Conservation (phyloP, 1,139 yeast species). For the Candida sojae region DNA sequence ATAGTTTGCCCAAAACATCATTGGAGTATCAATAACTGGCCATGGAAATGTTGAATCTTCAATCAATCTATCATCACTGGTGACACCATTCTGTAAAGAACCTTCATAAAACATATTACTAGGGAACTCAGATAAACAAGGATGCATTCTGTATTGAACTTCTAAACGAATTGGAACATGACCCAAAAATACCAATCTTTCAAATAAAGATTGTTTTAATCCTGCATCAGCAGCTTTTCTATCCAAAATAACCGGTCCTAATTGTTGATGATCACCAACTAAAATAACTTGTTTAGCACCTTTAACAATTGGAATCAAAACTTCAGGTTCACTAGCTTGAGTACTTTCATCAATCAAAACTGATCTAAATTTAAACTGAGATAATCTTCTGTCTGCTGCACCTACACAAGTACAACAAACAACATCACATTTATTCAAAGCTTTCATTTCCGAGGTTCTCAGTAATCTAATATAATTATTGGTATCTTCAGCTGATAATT, state of each 20-base stretch:
- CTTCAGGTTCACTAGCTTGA: constrained; percentile 92
- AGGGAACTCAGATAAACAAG: constrained; percentile 82
- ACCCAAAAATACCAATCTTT: constrained; percentile 80
- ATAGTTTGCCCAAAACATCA: constrained; percentile 94
- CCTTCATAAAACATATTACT: constrained; percentile 95
- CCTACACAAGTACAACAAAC: constrained; percentile 93
- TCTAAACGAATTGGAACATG: constrained; percentile 84
- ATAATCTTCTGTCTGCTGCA: constrained; percentile 75
- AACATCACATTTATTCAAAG: constrained; percentile 68
- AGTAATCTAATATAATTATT: constrained; percentile 40
- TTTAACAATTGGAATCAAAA: constrained; percentile 81
- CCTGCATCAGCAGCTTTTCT: constrained; percentile 86
- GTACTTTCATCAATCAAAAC: constrained; percentile 92
- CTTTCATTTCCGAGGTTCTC: constrained; percentile 48
- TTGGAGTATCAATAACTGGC: constrained; percentile 81
- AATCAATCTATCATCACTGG: constrained; percentile 66
- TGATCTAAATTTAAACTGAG: constrained; percentile 59
- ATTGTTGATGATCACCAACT: constrained; percentile 94
- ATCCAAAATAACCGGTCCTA: constrained; percentile 87
- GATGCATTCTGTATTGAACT: constrained; percentile 96
- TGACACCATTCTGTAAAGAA: constrained; percentile 86
- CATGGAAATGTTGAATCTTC: constrained; percentile 72
- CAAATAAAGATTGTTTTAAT: constrained; percentile 80
- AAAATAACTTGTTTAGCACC: constrained; percentile 88
- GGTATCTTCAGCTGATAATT: constrained; percentile 59